A percentile compares a stretch with the other conserved stretches of the same genome.
Conservation (phyloP, 495 filamentous ascomycete genomes). For the Aspergillus saccharolyticus region DNA sequence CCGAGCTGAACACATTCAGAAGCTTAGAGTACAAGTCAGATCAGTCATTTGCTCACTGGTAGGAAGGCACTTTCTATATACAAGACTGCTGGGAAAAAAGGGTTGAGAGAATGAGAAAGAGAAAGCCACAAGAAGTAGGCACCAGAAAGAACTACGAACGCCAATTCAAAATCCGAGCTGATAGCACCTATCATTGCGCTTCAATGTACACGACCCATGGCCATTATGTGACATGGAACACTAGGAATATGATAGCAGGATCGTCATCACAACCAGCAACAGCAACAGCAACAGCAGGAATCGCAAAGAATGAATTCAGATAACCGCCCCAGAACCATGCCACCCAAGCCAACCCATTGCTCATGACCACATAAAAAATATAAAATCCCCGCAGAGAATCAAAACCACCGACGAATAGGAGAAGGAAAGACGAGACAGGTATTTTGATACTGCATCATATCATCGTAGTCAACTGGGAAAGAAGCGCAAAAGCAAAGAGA, state of each 20-base stretch:
- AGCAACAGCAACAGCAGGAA: constrained; percentile 3
- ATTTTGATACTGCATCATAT: constrained; percentile 18
- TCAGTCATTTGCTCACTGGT: no score
- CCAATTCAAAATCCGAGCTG: not conserved
- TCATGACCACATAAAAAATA: constrained; percentile 22
- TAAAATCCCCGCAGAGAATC: constrained; percentile 11
- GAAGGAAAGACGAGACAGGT: constrained; percentile 12
- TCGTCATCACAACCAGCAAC: constrained; percentile 1
- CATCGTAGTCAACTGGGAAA: constrained; percentile 18
- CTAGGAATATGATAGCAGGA: not conserved
- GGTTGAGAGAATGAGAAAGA: no score
- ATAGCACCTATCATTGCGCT: not conserved
- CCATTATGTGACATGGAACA: constrained; percentile 8
- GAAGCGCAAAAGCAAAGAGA: constrained; percentile 6
- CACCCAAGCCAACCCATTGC: constrained; percentile 24
- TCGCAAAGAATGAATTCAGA: constrained; percentile 18
- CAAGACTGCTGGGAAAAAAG: no score
- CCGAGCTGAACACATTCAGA: no score
- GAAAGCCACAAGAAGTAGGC: no score
- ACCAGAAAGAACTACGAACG: no score
- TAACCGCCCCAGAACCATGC: constrained; percentile 26
- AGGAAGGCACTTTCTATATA: no score
- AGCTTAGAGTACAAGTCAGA: no score
- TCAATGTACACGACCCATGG: not conserved
- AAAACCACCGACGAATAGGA: constrained; percentile 6